A percentile compares a stretch with the other conserved stretches of the same genome.
Conservation (phyloP, 352 stramenopile genomes). For the Phytophthora kernoviae region DNA sequence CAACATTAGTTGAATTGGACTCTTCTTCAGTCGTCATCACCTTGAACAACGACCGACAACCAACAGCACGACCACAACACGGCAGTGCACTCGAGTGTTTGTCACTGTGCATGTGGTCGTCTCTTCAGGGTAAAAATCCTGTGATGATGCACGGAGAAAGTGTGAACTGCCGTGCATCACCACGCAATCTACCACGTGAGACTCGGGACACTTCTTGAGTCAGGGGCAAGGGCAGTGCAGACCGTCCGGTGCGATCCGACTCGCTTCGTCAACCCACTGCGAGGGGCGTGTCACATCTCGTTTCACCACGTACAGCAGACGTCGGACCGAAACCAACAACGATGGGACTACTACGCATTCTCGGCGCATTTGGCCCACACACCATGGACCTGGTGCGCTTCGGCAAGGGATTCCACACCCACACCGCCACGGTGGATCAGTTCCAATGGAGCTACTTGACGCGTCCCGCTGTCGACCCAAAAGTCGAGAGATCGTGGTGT, state of each 20-base stretch:
- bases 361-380: conserved; percentile 28
- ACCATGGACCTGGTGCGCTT: conserved; percentile 48
- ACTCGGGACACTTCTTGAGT: conserved; percentile 3
- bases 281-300: conserved; percentile 23
- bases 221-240: conserved; percentile 2
- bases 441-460: conserved; percentile 77
- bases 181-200: conserved; percentile 18
- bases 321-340: conserved; percentile 12
- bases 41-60: not conserved
- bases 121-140: conserved; percentile 22
- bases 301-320: conserved; percentile 19
- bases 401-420: conserved; percentile 46
- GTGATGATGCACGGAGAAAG: conserved; percentile 29
- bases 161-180: conserved; percentile 16
- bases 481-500: conserved; percentile 55
- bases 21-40: not conserved
- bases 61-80: conserved; percentile 1
- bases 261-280: conserved; percentile 18
- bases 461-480: conserved; percentile 25
- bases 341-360: conserved; percentile 25
- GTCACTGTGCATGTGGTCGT: conserved; percentile 1
- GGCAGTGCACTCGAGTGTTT: not conserved
- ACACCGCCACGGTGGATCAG: conserved; percentile 42
- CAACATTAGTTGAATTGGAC: not conserved
- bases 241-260: conserved; percentile 18